Evolutionary conservation across 768 basidiomycete species (phyloP), one percentile per base, ranked within the genome.

Genomic region (Porphyrellus cyaneotinctus): DNA sequence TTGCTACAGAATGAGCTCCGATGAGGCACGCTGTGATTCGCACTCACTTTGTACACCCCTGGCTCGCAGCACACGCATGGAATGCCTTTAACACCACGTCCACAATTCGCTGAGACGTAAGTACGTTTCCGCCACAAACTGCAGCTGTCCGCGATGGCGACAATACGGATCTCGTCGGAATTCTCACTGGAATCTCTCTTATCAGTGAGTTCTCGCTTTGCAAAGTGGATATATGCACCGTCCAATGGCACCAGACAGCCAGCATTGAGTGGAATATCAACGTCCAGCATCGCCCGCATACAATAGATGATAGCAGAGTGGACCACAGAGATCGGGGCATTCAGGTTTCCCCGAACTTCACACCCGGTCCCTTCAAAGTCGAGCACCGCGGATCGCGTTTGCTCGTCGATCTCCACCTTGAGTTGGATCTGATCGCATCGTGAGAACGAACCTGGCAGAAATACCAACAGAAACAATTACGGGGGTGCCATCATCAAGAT

Each of bases 31-130:
- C 6, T 1, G 6, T 6, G 35, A 24, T 32, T 37, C 33, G 6
- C 3, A 69, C 84, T 59, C 66, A 91, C 91, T 95, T 95, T 42
- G 91, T 94, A 62, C 91, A 91, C 2, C 95, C 95, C 66, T 97
- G 94, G 62, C 89, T 91, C 0, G 93, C 95, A 17, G 93, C 92
- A 43, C 85, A 87, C 4, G 91, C 93, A 60, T 88, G 80, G 75
- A 97, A 97, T 0, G 94, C 93, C 66, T 88, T 91, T 32, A 97
- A 74, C 31, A 97, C 88, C 3, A 95, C 92, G 64, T 97, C 95
- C 3, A 95, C 91, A 41, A 95, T 90, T n/a, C 95, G 78, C 64
- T 95, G 94, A 6, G 86, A 89, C 4, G 92, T 94, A 41, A 91
- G 73, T 2, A 95, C 92, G 64, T 97, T 97, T 12, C 94, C 94